These are phyloP conservation scores for Fonsecaea erecta DNA, from an alignment of 2,329 filamentous ascomycete genomes.

Conservation along the genomic window DNA sequence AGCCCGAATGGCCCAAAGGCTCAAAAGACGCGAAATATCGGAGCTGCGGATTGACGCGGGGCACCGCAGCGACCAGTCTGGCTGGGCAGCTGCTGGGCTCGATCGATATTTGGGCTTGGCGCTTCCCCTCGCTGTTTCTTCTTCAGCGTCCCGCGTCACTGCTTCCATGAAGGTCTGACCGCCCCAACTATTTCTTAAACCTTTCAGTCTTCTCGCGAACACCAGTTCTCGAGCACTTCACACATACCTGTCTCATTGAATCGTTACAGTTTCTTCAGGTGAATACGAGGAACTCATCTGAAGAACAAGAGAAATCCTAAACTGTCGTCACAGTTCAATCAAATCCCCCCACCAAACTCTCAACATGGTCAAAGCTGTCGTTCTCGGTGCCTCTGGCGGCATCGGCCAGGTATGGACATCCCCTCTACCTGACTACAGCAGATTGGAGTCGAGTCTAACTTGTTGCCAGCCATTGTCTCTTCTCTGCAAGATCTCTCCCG, in stretches of 20 bases:
- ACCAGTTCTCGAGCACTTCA: neutral
- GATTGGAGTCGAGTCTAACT: conserved; percentile 14
- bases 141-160: conserved; percentile 11
- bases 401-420: conserved; percentile 81
- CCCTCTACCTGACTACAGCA: neutral
- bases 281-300: neutral
- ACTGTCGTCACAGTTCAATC: conserved; percentile 15
- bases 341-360: conserved; percentile 28
- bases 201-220: conserved; percentile 4
- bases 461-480: conserved; percentile 82
- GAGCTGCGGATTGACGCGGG: conserved; percentile 10
- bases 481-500: conserved; percentile 86
- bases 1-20: neutral
- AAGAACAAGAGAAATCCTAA: neutral
- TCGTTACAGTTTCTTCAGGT: conserved; percentile 5
- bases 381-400: conserved; percentile 95
- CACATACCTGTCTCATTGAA: neutral
- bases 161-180: conserved; percentile 21
- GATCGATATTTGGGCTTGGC: conserved; percentile 7
- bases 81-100: neutral
- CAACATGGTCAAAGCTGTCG: conserved; percentile 62
- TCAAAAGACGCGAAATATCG: neutral
- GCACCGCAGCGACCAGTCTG: neutral
- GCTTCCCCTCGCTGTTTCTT: conserved; percentile 13
- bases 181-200: conserved; percentile 19